These are phyloP conservation scores for Colletotrichum echinochloae DNA, from an alignment of 2,329 filamentous ascomycete species.

Conservation along the genomic window DNA sequence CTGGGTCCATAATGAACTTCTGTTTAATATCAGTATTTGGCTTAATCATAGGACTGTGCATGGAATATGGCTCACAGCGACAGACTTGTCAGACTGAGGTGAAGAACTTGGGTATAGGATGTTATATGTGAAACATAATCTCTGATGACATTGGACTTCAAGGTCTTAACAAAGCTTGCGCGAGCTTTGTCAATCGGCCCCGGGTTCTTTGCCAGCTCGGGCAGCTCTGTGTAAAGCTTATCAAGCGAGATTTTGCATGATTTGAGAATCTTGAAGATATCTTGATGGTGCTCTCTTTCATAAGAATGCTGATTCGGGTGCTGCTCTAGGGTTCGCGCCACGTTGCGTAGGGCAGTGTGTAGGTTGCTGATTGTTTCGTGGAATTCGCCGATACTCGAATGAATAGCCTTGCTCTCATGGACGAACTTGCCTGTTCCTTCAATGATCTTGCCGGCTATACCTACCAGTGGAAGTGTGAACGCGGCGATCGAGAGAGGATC, in stretches of 20 bases:
- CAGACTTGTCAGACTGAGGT: constrained; percentile 47
- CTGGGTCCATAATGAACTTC: constrained; percentile 43
- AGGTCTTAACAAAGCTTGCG: constrained; percentile 41
- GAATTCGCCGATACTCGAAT: constrained; percentile 42
- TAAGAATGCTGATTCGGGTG: constrained; percentile 42
- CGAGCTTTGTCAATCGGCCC: constrained; percentile 41
- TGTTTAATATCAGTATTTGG: constrained; percentile 10
- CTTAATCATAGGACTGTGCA: no score
- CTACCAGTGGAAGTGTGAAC: constrained; percentile 42
- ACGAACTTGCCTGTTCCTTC: constrained; percentile 44
- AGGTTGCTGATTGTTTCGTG: constrained; percentile 44
- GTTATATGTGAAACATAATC: constrained; percentile 44
- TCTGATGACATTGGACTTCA: constrained; percentile 44
- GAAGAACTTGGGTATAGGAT: constrained; percentile 45
- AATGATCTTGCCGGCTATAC: constrained; percentile 40
- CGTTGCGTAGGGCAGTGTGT: constrained; percentile 37
- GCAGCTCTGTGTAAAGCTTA: constrained; percentile 42
- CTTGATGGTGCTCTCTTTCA: constrained; percentile 45
- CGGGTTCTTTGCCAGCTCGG: constrained; percentile 41
- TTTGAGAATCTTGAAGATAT: constrained; percentile 44
- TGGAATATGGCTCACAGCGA: constrained; percentile 40
- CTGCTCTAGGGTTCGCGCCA: constrained; percentile 41
- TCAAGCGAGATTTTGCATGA: constrained; percentile 43
- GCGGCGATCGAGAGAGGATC: constrained; percentile 44
- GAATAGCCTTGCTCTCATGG: constrained; percentile 39